Evolutionary conservation across 2,329 filamentous ascomycete genomes (phyloP).

Genomic region (Fusarium coicis): DNA sequence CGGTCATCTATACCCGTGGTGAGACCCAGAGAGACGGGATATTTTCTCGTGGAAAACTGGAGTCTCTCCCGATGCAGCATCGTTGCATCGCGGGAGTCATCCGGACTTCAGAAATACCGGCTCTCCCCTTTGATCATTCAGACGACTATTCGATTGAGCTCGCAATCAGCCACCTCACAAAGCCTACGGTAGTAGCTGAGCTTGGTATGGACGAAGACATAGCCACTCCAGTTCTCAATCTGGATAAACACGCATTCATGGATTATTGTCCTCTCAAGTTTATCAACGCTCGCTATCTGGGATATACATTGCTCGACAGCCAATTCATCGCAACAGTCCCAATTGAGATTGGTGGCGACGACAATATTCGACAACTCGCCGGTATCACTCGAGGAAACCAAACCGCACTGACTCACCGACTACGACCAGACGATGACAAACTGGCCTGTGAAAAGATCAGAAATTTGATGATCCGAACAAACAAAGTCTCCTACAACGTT

Average conservation of each 20-base stretch:
- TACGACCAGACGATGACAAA: not conserved
- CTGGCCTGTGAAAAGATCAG: not conserved
- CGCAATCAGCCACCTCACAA: not conserved
- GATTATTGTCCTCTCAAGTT: too few species aligned
- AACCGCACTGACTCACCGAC: not conserved
- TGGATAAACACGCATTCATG: not conserved
- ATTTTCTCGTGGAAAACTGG: not conserved
- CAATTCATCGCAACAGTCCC: not conserved
- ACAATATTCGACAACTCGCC: not conserved
- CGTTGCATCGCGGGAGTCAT: not conserved
- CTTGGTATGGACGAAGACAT: not conserved
- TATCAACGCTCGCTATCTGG: not conserved
- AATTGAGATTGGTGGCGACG: not conserved
- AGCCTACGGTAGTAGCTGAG: not conserved
- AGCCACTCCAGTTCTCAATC: not conserved
- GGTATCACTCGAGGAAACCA: not conserved
- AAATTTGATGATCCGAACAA: not conserved
- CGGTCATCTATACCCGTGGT: not conserved
- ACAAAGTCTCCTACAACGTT: not conserved
- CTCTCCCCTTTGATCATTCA: not conserved
- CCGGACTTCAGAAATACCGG: not conserved
- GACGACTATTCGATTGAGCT: not conserved
- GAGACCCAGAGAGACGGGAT: not conserved
- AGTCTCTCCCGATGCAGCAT: not conserved
- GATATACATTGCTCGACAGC: not conserved